Percentiles rank a stretch among this genome's conserved stretches.
phyloP scores from a whole-genome alignment of 2,329 filamentous ascomycete genomes.

The Fusarium nisikadoi region DNA sequence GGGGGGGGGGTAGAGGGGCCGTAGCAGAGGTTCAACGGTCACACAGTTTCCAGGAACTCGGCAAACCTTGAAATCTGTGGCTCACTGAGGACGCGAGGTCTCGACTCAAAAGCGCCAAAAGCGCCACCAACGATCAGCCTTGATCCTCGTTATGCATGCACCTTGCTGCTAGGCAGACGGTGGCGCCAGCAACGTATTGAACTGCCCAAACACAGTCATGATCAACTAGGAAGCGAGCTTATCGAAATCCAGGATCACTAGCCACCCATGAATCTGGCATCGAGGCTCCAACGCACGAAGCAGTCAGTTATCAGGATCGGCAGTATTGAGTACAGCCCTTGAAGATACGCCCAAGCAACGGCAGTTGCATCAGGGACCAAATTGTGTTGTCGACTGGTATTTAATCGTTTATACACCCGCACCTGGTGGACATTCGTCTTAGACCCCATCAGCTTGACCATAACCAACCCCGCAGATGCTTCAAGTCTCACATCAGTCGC shows the following conservation, averaged over 20 bases:
- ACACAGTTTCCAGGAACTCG: conserved; percentile 15
- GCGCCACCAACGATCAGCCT: conserved; percentile 25
- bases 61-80: conserved; percentile 24
- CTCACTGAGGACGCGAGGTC: conserved; percentile 3
- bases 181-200: conserved; percentile 12
- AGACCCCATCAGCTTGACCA: background rate
- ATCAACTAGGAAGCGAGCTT: background rate
- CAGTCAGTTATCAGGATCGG: conserved; percentile 21
- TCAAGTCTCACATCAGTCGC: background rate
- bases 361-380: conserved; percentile 3
- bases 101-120: conserved; percentile 21
- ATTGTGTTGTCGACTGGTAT: background rate
- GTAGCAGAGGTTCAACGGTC: conserved; percentile 24
- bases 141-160: conserved; percentile 18
- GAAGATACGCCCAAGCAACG: conserved; percentile 11
- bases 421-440: background rate
- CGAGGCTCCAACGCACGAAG: background rate
- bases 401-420: background rate
- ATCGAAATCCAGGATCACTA: conserved; percentile 1
- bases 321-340: conserved; percentile 4
- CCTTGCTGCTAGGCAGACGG: conserved; percentile 4
- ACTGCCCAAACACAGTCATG: conserved; percentile 1
- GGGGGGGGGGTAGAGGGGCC: conserved; percentile 1
- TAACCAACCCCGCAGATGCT: background rate
- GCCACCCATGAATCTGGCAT: background rate